Evolutionary conservation across 805 yeast genomes (phyloP).

Genomic region (Spathaspora passalidarum): DNA sequence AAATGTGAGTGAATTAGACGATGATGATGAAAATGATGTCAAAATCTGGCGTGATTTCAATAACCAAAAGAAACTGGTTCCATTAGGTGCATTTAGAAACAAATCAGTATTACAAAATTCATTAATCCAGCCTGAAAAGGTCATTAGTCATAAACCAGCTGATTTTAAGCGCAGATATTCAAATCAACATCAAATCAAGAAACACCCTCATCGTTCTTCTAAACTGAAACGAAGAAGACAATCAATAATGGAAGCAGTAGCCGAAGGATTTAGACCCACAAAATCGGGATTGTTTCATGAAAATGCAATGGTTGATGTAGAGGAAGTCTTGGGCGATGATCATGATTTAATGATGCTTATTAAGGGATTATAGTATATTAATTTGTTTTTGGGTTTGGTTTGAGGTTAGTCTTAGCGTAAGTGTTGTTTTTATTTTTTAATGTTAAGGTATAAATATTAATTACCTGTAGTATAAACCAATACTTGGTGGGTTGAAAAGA

Average conservation of each 20-base stretch:
- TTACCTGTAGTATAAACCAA: background rate
- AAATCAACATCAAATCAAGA: constrained; percentile 4
- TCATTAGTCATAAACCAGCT: constrained; percentile 5
- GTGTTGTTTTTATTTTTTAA: background rate
- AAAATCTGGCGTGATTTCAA: constrained; percentile 46
- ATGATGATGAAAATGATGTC: constrained; percentile 57
- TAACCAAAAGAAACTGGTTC: constrained; percentile 45
- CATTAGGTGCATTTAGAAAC: constrained; percentile 88
- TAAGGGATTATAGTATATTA: constrained; percentile 19
- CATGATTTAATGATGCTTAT: constrained; percentile 43
- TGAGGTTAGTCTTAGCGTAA: background rate
- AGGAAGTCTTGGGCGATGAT: constrained; percentile 60
- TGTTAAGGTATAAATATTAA: background rate
- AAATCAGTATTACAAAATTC: constrained; percentile 42
- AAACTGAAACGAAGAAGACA: constrained; percentile 53
- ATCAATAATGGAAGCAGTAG: constrained; percentile 69
- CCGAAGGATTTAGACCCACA: constrained; percentile 73
- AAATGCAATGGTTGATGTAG: constrained; percentile 69
- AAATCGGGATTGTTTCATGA: constrained; percentile 76
- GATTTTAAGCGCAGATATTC: constrained; percentile 25
- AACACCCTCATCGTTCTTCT: constrained; percentile 9
- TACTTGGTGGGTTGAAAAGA: background rate
- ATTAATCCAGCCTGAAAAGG: constrained; percentile 4
- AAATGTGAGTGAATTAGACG: constrained; percentile 85
- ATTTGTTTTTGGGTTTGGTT: background rate